Evolutionary conservation across 306 rosid genomes (phyloP).

Genomic region (Vigna reflexopilosa): DNA sequence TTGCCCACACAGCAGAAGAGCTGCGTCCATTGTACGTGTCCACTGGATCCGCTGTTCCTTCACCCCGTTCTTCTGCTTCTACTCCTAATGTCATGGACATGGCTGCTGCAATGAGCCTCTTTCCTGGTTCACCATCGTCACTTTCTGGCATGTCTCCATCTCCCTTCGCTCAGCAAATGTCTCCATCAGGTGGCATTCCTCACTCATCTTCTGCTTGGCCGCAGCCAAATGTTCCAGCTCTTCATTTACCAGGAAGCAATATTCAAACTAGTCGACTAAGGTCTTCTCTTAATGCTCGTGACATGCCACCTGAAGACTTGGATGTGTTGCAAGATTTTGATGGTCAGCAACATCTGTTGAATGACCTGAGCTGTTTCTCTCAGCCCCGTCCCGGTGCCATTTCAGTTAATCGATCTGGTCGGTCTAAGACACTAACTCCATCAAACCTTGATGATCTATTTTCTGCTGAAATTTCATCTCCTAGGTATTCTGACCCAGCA

Average conservation of each 20-base stretch:
- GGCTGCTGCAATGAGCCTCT: conserved; percentile 86
- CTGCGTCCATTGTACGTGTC: conserved; percentile 84
- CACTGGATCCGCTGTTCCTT: conserved; percentile 87
- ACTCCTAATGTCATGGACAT: conserved; percentile 87
- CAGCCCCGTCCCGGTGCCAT: conserved; percentile 59
- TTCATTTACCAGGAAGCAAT: conserved; percentile 84
- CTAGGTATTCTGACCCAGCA: conserved; percentile 74
- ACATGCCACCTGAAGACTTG: conserved; percentile 63
- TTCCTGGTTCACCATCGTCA: conserved; percentile 89
- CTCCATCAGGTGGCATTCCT: conserved; percentile 70
- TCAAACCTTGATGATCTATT: conserved; percentile 87
- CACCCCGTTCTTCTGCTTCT: conserved; percentile 74
- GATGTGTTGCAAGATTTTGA: conserved; percentile 64
- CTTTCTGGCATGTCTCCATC: conserved; percentile 76
- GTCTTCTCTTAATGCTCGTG: conserved; percentile 86
- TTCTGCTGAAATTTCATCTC: conserved; percentile 79
- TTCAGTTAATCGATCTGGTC: conserved; percentile 61
- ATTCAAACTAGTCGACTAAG: conserved; percentile 88
- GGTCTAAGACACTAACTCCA: conserved; percentile 76
- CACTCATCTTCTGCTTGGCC: conserved; percentile 71
- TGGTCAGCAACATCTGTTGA: conserved; percentile 69
- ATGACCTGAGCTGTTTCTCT: conserved; percentile 71
- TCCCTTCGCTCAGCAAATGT: conserved; percentile 77
- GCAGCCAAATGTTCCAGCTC: conserved; percentile 86
- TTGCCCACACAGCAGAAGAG: conserved; percentile 81